phyloP scores from a whole-genome alignment of 495 filamentous ascomycete genomes.

The Podospora pseudoanserina region DNA sequence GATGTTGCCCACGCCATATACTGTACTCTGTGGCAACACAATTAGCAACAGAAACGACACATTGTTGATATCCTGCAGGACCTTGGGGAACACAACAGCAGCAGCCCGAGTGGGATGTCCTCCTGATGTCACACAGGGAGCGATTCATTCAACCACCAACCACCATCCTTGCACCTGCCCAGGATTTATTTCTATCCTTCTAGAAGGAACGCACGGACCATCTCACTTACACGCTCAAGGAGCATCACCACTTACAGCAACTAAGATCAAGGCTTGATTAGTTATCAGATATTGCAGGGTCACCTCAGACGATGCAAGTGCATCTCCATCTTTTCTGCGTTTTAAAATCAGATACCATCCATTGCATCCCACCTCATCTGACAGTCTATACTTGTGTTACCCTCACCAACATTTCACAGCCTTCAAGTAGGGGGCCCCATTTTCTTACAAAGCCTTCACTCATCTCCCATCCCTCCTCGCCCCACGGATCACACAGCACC shows the following conservation, averaged over 20 bases:
- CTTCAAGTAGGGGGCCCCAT: background rate
- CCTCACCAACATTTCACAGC: background rate
- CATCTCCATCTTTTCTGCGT: background rate
- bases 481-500: background rate
- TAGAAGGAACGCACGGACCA: background rate
- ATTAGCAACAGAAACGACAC: slow-evolving; percentile 29
- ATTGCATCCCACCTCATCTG: background rate
- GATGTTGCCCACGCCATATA: background rate
- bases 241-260: background rate
- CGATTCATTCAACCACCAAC: background rate
- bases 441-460: background rate
- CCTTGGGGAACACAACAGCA: background rate
- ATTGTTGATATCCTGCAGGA: background rate
- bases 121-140: background rate
- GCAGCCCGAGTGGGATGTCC: background rate
- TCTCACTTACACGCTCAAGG: background rate
- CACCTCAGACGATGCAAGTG: too few relatives aligned
- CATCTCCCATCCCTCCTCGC: background rate
- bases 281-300: background rate
- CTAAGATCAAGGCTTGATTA: background rate
- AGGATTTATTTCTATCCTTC: background rate
- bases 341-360: background rate
- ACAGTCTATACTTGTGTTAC: background rate
- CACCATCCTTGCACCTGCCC: background rate
- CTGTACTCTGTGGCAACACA: slow-evolving; percentile 17